Percentiles rank a stretch among this genome's conserved stretches.
Conservation (phyloP, 805 yeast genomes). For the Metschnikowia hibisci region DNA sequence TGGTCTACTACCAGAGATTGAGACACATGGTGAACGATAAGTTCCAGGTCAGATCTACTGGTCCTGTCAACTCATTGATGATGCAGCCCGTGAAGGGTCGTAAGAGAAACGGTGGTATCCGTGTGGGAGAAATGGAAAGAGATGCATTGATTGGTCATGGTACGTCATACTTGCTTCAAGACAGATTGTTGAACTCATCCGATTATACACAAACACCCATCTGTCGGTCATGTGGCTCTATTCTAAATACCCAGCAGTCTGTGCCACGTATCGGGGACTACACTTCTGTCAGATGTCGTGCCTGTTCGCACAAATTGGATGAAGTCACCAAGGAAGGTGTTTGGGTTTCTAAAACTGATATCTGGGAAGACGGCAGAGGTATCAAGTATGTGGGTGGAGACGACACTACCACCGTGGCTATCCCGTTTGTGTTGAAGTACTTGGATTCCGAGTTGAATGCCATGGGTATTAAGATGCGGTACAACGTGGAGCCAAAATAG, state of each 20-base stretch:
- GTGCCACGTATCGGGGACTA: slow-evolving; percentile 87
- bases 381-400: slow-evolving; percentile 87
- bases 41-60: slow-evolving; percentile 98
- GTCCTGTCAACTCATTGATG: slow-evolving; percentile 93
- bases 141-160: slow-evolving; percentile 99
- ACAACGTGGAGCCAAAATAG: slow-evolving; percentile 66
- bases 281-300: slow-evolving; percentile 80
- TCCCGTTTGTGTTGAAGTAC: slow-evolving; percentile 94
- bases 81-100: slow-evolving; percentile 99
- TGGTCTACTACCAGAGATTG: slow-evolving; percentile 95
- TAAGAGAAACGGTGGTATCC: slow-evolving; percentile 98
- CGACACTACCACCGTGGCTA: slow-evolving; percentile 91
- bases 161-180: slow-evolving; percentile 90
- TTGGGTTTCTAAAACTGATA: slow-evolving; percentile 61
- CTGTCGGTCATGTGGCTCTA: slow-evolving; percentile 91
- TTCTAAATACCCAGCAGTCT: slow-evolving; percentile 82
- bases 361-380: slow-evolving; percentile 98
- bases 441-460: slow-evolving; percentile 94
- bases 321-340: slow-evolving; percentile 44
- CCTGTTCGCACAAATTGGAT: slow-evolving; percentile 76
- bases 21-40: slow-evolving; percentile 99
- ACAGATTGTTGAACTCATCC: slow-evolving; percentile 88
- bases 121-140: slow-evolving; percentile 99
- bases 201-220: slow-evolving; percentile 90
- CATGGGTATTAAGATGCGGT: slow-evolving; percentile 93